These are phyloP conservation scores for Lipomyces lipofer DNA, from an alignment of 805 yeast genomes.

Conservation along the genomic window DNA sequence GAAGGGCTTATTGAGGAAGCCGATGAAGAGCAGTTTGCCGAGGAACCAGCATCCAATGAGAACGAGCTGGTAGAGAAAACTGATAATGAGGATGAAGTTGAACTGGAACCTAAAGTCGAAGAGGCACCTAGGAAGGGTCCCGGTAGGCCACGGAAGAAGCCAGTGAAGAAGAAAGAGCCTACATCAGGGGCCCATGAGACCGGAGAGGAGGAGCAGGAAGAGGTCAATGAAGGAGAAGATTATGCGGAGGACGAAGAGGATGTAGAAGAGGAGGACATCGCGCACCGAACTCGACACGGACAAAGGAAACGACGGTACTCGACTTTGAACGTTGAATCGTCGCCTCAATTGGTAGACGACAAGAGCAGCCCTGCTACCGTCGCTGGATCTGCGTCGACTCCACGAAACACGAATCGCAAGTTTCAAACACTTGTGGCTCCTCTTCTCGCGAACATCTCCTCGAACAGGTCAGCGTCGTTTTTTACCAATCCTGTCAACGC, in stretches of 20 bases:
- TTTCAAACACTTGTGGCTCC: constrained; percentile 64
- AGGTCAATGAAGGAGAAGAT: constrained; percentile 5
- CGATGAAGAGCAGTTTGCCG: constrained; percentile 2
- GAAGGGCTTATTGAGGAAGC: constrained; percentile 1
- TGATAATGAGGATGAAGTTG: neutral
- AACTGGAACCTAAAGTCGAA: constrained; percentile 13
- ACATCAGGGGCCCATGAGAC: constrained; percentile 16
- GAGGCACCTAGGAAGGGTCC: constrained; percentile 18
- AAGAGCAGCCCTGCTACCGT: constrained; percentile 22
- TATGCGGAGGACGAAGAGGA: constrained; percentile 13
- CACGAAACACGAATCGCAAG: constrained; percentile 46
- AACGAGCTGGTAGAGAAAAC: neutral
- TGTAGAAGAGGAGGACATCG: constrained; percentile 13
- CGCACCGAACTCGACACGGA: neutral
- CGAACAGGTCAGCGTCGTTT: constrained; percentile 72
- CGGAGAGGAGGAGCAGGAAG: constrained; percentile 16
- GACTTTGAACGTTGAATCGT: neutral
- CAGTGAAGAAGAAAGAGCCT: constrained; percentile 19
- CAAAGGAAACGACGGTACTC: constrained; percentile 10
- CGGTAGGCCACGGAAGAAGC: constrained; percentile 30
- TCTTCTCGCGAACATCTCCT: constrained; percentile 61
- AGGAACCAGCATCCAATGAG: constrained; percentile 1
- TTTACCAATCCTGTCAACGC: constrained; percentile 69
- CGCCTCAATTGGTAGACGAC: constrained; percentile 16
- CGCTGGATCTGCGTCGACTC: constrained; percentile 21